Percentiles rank a stretch among this genome's conserved stretches.
Conservation (phyloP, 805 yeast species). For the Sugiyamaella qingdaonensis region DNA sequence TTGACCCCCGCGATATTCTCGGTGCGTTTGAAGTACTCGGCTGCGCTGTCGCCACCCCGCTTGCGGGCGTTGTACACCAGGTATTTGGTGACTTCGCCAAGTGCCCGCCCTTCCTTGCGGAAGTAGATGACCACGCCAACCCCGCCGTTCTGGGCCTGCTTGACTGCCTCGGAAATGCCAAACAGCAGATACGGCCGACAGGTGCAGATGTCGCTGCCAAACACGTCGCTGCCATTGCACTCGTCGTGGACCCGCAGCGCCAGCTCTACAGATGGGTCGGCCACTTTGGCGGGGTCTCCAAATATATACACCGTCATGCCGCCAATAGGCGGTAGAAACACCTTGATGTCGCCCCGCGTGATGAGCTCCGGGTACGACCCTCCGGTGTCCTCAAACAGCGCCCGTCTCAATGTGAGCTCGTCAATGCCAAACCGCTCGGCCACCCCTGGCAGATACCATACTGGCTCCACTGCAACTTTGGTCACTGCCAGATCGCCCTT, state of each 20-base stretch:
- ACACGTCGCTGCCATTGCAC: constrained; percentile 68
- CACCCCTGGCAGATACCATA: constrained; percentile 67
- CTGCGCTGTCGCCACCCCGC: constrained; percentile 65
- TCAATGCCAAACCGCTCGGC: constrained; percentile 58
- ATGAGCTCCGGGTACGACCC: constrained; percentile 68
- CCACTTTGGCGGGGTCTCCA: constrained; percentile 53
- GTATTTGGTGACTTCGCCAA: constrained; percentile 68
- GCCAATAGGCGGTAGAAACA: constrained; percentile 66
- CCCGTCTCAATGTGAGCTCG: constrained; percentile 53
- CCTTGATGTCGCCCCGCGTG: constrained; percentile 63
- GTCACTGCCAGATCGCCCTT: constrained; percentile 60
- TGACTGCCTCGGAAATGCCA: constrained; percentile 64
- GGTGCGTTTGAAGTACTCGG: constrained; percentile 62
- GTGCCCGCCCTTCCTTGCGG: constrained; percentile 66
- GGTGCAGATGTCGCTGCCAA: constrained; percentile 64
- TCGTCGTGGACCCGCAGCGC: constrained; percentile 65
- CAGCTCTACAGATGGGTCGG: constrained; percentile 48
- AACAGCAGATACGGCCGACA: constrained; percentile 65
- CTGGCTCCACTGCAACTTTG: constrained; percentile 66
- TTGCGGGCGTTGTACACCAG: constrained; percentile 67
- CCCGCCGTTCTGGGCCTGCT: constrained; percentile 65
- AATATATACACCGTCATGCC: constrained; percentile 63
- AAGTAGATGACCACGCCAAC: constrained; percentile 60
- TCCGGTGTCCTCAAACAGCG: constrained; percentile 63
- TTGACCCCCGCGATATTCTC: constrained; percentile 71